Evolutionary conservation across 1,284 basidiomycete genomes (phyloP), one percentile per base, ranked within the genome.

Genomic region (Moesziomyces aphidis): DNA sequence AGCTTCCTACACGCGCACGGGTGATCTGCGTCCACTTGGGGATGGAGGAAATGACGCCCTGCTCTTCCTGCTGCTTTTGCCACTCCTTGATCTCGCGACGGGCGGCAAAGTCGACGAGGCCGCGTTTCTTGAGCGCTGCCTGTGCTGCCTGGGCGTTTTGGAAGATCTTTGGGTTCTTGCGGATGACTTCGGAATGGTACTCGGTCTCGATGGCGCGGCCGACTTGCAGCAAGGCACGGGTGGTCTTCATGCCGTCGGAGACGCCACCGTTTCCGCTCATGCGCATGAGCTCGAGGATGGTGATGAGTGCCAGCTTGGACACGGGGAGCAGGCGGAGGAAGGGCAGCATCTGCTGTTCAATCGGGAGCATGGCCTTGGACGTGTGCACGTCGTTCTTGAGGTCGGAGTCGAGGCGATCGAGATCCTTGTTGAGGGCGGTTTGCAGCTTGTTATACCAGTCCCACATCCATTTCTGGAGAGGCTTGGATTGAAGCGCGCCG

Each of bases 221-320:
- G 28, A 98, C 89, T 0, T 88, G 85, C n/a, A 97, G 86, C 59
- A 97, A 87, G 0, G 93, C 93, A 1, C 93, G 89, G 1, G 94
- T 89, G 0, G 93, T 92, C 86, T 97, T 97, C 91, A 97, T 94
- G 1, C 95, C 96, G 57, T 93, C 90, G 0, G 87, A 82, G 9
- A 94, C 88, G 28, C 93, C 93, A 21, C 92, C 92, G 1, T 89
- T 88, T 6, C 92, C 91, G 48, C 91, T 89, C 48, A 95, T 86
- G 19, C 93, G 90, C 92, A 98, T 93, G 55, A 95, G 85, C 84
- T 97, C 95, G 39, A 96, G 88, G 71, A 98, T 93, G 4, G 92
- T 92, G 80, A 98, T 91, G 23, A 97, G 88, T 0, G 94, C 94
- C 10, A 98, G 88, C 68, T 92, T 92, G 53, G 93, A 90, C 0